These are phyloP conservation scores for Elsinoe fawcettii DNA, from an alignment of 2,329 filamentous ascomycete genomes.

Conservation along the genomic window DNA sequence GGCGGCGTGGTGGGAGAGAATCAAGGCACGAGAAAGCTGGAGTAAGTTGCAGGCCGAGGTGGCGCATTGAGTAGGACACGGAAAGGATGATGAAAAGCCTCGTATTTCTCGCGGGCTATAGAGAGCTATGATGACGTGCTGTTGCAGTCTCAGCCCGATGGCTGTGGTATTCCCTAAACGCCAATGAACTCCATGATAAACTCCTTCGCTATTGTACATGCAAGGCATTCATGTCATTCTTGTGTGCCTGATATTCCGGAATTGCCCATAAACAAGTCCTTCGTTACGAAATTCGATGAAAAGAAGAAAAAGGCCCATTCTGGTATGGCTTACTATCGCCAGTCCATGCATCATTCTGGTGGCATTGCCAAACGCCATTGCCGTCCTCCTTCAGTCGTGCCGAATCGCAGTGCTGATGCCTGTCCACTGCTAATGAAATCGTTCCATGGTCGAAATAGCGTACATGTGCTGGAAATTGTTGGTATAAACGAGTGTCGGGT, in stretches of 20 bases:
- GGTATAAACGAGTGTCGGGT: neutral
- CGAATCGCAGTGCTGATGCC: neutral
- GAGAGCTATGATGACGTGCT: neutral
- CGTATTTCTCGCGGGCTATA: neutral
- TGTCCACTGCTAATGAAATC: neutral
- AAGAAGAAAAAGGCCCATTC: neutral
- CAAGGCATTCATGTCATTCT: neutral
- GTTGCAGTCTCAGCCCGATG: neutral
- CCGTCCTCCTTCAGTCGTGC: no score
- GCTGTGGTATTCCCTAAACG: neutral
- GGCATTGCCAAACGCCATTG: neutral
- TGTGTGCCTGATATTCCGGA: neutral
- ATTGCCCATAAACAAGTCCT: neutral
- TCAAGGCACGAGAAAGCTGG: neutral
- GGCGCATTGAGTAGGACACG: neutral
- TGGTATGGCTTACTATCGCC: no score
- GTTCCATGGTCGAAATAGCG: neutral
- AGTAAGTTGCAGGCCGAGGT: neutral
- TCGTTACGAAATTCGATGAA: neutral
- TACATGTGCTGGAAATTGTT: neutral
- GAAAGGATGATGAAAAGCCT: neutral
- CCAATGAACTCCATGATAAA: neutral
- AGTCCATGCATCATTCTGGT: no score
- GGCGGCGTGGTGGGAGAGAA: constrained; percentile 7
- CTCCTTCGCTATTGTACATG: constrained; percentile 10